These are phyloP conservation scores for Ophiocordyceps camponoti-saundersi DNA, from an alignment of 2,329 filamentous ascomycete species.

Conservation along the genomic window DNA sequence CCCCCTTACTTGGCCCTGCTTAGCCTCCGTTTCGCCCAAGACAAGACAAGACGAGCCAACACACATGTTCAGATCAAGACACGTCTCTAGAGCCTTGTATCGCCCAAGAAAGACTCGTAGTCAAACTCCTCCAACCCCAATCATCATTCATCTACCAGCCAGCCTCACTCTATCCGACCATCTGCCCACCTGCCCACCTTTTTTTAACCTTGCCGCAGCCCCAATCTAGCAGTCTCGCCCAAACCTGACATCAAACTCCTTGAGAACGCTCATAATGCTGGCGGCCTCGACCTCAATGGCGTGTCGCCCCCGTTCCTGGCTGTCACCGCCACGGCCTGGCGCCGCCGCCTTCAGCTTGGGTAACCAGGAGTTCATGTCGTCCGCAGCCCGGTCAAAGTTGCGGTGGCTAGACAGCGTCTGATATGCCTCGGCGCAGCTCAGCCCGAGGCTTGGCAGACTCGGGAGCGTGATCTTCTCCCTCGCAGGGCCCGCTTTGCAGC, in stretches of 20 bases:
- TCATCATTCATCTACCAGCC: too few relatives aligned
- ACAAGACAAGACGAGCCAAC: too few relatives aligned
- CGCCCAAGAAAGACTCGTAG: too few relatives aligned
- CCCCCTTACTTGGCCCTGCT: too few relatives aligned
- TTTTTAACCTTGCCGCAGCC: neutral
- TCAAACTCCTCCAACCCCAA: too few relatives aligned
- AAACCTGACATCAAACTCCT: conserved; percentile 65
- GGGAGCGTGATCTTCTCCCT: conserved; percentile 16
- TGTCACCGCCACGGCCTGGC: conserved; percentile 11
- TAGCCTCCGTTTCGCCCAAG: too few relatives aligned
- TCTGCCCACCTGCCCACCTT: neutral
- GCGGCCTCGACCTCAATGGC: conserved; percentile 68
- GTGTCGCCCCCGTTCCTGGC: conserved; percentile 22
- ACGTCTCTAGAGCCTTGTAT: too few relatives aligned
- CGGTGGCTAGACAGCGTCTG: conserved; percentile 63
- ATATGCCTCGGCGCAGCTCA: conserved; percentile 63
- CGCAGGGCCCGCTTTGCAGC: conserved; percentile 34
- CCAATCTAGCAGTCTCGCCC: conserved; percentile 22
- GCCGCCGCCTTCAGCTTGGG: conserved; percentile 51
- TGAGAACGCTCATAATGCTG: conserved; percentile 72
- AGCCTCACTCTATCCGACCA: too few relatives aligned
- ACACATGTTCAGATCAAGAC: too few relatives aligned
- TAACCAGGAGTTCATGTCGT: conserved; percentile 61
- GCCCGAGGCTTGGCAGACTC: conserved; percentile 31
- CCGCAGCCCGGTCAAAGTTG: conserved; percentile 55